Evolutionary conservation across 345 rosid genomes (phyloP), one percentile per base, ranked within the genome.

Genomic region (Syzygium jambos): DNA sequence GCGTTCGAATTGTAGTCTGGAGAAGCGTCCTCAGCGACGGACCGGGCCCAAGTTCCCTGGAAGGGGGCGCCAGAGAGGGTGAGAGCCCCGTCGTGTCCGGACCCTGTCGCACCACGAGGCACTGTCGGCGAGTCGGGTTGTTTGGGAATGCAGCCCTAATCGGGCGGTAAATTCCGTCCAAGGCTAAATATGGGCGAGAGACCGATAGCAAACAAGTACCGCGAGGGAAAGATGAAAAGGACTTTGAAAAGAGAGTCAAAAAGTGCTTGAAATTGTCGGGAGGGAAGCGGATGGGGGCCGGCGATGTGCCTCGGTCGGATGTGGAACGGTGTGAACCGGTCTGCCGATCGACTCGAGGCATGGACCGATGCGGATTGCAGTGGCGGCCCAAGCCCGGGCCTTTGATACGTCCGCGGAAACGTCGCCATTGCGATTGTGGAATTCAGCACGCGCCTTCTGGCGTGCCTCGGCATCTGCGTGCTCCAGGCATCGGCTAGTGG

Each of bases 401-500:
- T 55, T 55, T 0, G 11, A 55, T 2, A 55, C 5, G 27, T 55
- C 11, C 59, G 11, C 16, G 59, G 59, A 55, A 55, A 55, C 27
- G 27, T 55, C 11, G 11, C 59, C 59, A 55, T 4, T 8, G 59
- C 59, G 11, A 55, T 43, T 49, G 55, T 49, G 53, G 85, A 49
- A 27, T 29, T 30, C 65, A 30, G 25, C 65, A 41, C n/a, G n/a
- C 52, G 15, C 84, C 84, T 13, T 14, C 17, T 34, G 59, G 87
- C 61, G 87, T 51, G 84, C 84, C 22, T 73, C 80, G 85, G 88
- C 88, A 87, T 46, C 54, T 46, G 54, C 86, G 59, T 85, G 87
- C 87, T 85, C 89, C 87, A 2, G 51, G 89, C 87, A 14, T 85
- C 85, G 78, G 87, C 89, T 86, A 30, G 78, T 52, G 91, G 91